These are phyloP conservation scores for Fusarium sp. DNA, from an alignment of 2,329 filamentous ascomycete species.

Conservation along the genomic window DNA sequence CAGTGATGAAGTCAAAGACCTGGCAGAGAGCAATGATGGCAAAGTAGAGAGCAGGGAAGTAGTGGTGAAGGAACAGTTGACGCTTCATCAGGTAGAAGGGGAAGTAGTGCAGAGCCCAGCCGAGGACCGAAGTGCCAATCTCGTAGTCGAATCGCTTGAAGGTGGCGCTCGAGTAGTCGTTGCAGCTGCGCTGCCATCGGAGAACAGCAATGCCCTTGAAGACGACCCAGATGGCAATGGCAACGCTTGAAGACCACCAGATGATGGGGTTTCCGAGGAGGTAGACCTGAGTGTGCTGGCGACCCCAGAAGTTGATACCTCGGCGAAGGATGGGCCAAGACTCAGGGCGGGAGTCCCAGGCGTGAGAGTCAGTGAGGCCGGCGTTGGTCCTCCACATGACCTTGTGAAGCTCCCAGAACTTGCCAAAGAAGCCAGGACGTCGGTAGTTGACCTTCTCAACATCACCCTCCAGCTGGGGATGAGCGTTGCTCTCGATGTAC, in stretches of 20 bases:
- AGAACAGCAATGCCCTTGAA: slow-evolving; percentile 92
- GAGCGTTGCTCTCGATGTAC: slow-evolving; percentile 94
- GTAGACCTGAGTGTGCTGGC: slow-evolving; percentile 93
- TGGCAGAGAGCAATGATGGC: slow-evolving; percentile 91
- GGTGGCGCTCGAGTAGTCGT: slow-evolving; percentile 82
- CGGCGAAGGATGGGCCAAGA: slow-evolving; percentile 93
- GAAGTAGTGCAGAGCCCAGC: slow-evolving; percentile 98
- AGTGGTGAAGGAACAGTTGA: slow-evolving; percentile 98
- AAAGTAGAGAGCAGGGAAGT: slow-evolving; percentile 97
- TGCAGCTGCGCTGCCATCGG: slow-evolving; percentile 93
- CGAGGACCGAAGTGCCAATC: slow-evolving; percentile 88
- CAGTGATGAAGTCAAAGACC: slow-evolving; percentile 85
- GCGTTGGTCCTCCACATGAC: slow-evolving; percentile 99
- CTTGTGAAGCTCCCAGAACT: slow-evolving; percentile 96
- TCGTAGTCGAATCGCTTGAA: slow-evolving; percentile 99
- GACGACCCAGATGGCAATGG: slow-evolving; percentile 79
- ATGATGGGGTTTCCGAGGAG: slow-evolving; percentile 94
- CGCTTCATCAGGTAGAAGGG: slow-evolving; percentile 98
- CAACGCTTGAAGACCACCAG: slow-evolving; percentile 89
- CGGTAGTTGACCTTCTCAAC: slow-evolving; percentile 97
- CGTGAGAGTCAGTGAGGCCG: slow-evolving; percentile 93
- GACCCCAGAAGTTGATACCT: slow-evolving; percentile 99
- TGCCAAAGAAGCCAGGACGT: slow-evolving; percentile 94
- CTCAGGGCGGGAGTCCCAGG: slow-evolving; percentile 95
- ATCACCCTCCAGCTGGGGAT: slow-evolving; percentile 78